Evolutionary conservation across 306 rosid species (phyloP).

Genomic region (Abrus pulchellus): DNA sequence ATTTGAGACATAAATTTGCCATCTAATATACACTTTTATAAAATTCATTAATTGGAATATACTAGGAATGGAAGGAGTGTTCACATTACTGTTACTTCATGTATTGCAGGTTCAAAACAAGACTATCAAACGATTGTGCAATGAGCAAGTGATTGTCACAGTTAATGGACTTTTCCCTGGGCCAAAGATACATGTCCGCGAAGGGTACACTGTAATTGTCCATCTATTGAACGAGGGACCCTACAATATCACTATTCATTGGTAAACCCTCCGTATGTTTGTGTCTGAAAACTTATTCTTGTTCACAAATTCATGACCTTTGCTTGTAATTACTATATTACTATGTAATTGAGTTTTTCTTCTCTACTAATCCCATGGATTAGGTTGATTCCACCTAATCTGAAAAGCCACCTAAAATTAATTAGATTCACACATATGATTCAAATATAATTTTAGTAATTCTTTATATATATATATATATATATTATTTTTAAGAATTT

Average conservation of each 20-base stretch:
- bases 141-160: constrained; percentile 54
- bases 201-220: constrained; percentile 64
- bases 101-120: constrained; percentile 53
- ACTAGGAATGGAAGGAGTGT: neutral
- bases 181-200: constrained; percentile 53
- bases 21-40: neutral
- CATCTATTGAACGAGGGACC: constrained; percentile 65
- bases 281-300: neutral
- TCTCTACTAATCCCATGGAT: neutral
- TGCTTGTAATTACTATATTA: neutral
- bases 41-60: neutral
- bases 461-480: too few relatives aligned
- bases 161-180: constrained; percentile 68
- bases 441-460: neutral
- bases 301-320: neutral
- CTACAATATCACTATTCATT: constrained; percentile 64
- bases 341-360: neutral
- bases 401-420: neutral
- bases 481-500: neutral
- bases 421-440: neutral
- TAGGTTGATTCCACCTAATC: neutral
- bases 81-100: neutral
- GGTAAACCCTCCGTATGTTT: constrained; percentile 43
- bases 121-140: constrained; percentile 54
- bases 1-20: neutral